Conservation (phyloP, 495 filamentous ascomycete species). For the Aspergillus sclerotiicarbonarius region DNA sequence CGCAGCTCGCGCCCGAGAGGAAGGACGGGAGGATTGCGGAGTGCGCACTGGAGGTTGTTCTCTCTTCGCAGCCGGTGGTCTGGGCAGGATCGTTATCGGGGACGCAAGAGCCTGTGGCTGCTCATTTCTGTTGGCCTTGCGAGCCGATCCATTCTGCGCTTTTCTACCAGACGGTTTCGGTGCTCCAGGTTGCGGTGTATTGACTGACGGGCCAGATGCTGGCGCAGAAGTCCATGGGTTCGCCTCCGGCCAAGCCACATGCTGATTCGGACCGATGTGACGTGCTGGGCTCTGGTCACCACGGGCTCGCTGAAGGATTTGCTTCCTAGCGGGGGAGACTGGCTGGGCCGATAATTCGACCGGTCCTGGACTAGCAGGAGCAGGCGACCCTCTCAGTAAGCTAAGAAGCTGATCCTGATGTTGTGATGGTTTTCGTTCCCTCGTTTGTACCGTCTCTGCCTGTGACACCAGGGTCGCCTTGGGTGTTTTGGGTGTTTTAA, state of each 20-base stretch:
- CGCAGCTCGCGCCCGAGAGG: constrained; percentile 17
- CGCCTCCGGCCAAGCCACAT: background rate
- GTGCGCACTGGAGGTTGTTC: constrained; percentile 23
- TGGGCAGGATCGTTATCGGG: constrained; percentile 44
- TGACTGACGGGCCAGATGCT: constrained; percentile 48
- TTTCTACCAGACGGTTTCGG: constrained; percentile 26
- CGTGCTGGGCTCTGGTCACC: constrained; percentile 20
- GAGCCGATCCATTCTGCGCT: constrained; percentile 21
- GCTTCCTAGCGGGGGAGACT: constrained; percentile 26
- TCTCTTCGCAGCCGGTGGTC: constrained; percentile 38
- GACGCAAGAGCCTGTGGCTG: constrained; percentile 31
- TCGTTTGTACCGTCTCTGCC: constrained; percentile 16
- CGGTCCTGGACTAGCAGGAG: constrained; percentile 23
- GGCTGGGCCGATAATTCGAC: constrained; percentile 36
- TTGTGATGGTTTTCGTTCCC: constrained; percentile 31
- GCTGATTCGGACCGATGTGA: constrained; percentile 1
- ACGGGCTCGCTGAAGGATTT: constrained; percentile 38
- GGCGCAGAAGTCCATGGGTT: constrained; percentile 41
- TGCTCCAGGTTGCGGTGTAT: constrained; percentile 45
- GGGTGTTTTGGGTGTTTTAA: constrained; percentile 31
- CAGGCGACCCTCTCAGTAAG: constrained; percentile 33
- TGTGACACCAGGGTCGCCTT: constrained; percentile 30
- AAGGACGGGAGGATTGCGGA: constrained; percentile 16
- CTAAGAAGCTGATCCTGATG: constrained; percentile 41
- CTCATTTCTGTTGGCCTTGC: constrained; percentile 22